These are phyloP conservation scores for Cucurbita pepo DNA, from an alignment of 306 rosid species.

Conservation along the genomic window DNA sequence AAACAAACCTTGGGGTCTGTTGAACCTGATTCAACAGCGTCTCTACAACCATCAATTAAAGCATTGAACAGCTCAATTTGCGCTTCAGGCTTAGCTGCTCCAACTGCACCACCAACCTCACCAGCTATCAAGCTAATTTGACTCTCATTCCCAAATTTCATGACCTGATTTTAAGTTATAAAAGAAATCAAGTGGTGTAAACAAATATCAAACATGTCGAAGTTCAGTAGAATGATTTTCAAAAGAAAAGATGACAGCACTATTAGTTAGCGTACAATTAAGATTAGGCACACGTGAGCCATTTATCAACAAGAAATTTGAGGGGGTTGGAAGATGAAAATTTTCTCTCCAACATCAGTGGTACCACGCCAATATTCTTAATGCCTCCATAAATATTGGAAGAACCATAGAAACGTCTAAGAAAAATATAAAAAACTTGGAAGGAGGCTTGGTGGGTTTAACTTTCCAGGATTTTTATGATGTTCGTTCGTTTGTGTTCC, in stretches of 20 bases:
- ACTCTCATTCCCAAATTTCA: slow-evolving; percentile 90
- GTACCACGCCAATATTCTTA: neutral
- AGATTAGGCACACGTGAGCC: too few relatives aligned
- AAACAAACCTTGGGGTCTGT: slow-evolving; percentile 70
- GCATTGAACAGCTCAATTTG: slow-evolving; percentile 74
- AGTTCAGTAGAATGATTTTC: neutral
- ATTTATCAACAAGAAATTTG: neutral
- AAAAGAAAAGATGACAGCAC: neutral
- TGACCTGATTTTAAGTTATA: slow-evolving; percentile 33
- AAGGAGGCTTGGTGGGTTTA: neutral
- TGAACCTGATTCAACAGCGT: slow-evolving; percentile 63
- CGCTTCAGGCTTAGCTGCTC: slow-evolving; percentile 42
- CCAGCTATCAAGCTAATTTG: slow-evolving; percentile 57
- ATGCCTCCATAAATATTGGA: neutral
- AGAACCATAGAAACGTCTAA: neutral
- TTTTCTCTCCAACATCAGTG: neutral
- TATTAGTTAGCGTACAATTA: neutral
- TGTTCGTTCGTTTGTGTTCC: neutral
- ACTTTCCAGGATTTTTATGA: neutral
- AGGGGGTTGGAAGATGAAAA: neutral
- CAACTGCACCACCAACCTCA: slow-evolving; percentile 83
- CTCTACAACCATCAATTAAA: slow-evolving; percentile 77
- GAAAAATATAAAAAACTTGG: neutral
- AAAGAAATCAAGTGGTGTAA: neutral
- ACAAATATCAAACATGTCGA: slow-evolving; percentile 4